Conservation (phyloP, 2,329 filamentous ascomycete species). For the Pyrenophora graminea region DNA sequence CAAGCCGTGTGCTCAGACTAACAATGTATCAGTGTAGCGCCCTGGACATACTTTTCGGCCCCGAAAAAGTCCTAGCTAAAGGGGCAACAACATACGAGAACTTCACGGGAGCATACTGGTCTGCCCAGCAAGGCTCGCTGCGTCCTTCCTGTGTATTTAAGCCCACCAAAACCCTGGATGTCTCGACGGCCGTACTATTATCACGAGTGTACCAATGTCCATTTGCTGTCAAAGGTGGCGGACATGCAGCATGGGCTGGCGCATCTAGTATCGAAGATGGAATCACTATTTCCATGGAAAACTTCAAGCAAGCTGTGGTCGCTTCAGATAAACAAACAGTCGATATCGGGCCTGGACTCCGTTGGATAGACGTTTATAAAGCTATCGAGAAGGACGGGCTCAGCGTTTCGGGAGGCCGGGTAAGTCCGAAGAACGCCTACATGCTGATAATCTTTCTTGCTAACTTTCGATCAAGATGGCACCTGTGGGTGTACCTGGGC, state of each 20-base stretch:
- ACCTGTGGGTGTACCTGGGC: conserved; percentile 34
- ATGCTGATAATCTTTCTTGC: too few relatives aligned
- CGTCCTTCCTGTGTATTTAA: conserved; percentile 31
- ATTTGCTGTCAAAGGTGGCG: conserved; percentile 52
- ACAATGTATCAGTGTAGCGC: conserved; percentile 18
- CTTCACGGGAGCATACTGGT: conserved; percentile 25
- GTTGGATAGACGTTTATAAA: conserved; percentile 37
- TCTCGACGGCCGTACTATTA: conserved; percentile 18
- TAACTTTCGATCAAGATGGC: conserved; percentile 5
- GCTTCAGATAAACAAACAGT: conserved; percentile 28
- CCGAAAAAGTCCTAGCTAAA: conserved; percentile 11
- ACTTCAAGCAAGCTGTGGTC: conserved; percentile 32
- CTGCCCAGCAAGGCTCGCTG: conserved; percentile 26
- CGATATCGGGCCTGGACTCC: conserved; percentile 31
- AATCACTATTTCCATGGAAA: conserved; percentile 49
- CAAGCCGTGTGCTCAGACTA: neutral
- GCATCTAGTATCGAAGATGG: conserved; percentile 49
- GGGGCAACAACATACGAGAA: conserved; percentile 9
- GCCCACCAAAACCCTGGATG: conserved; percentile 11
- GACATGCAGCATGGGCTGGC: conserved; percentile 47
- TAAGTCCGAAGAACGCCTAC: neutral
- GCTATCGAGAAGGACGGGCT: conserved; percentile 28
- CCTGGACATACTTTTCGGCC: conserved; percentile 19
- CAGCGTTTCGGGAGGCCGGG: conserved; percentile 31
- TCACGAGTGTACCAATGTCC: conserved; percentile 26